Conservation (phyloP, 2,329 filamentous ascomycete genomes). For the Penicillium sp. region DNA sequence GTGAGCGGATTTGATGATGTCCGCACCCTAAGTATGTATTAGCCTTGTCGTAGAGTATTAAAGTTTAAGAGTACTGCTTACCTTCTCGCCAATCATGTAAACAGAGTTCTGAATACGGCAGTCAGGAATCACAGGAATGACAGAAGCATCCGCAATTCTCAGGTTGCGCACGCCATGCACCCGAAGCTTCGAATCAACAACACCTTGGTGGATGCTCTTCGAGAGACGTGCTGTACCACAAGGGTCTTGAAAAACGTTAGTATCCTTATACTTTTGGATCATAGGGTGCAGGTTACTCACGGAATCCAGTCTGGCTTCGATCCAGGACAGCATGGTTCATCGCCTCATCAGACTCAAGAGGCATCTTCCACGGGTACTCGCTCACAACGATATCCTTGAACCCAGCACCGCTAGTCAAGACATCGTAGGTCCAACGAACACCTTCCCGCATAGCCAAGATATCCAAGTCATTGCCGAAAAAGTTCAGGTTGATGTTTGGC, state of each 20-base stretch:
- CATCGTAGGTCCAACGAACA: conserved; percentile 55
- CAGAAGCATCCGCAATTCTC: conserved; percentile 57
- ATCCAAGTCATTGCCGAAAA: conserved; percentile 50
- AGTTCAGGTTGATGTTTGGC: conserved; percentile 47
- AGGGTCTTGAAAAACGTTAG: conserved; percentile 29
- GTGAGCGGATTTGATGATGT: conserved; percentile 29
- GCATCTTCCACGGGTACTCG: conserved; percentile 63
- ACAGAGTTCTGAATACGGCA: conserved; percentile 62
- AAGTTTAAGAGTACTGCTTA: not conserved
- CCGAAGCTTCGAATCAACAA: conserved; percentile 52
- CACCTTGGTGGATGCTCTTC: conserved; percentile 53
- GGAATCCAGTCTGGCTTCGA: conserved; percentile 53
- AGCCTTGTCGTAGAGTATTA: not conserved
- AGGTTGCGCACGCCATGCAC: conserved; percentile 57
- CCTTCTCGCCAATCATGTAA: conserved; percentile 60
- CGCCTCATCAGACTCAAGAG: conserved; percentile 53
- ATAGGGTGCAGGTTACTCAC: conserved; percentile 23
- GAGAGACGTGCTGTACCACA: conserved; percentile 58
- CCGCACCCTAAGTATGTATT: conserved; percentile 23
- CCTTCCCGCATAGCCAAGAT: conserved; percentile 62
- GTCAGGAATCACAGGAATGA: conserved; percentile 57
- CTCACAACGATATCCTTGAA: conserved; percentile 47
- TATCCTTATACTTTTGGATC: not conserved
- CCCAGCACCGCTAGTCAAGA: conserved; percentile 57
- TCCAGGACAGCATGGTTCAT: conserved; percentile 61